Conservation (phyloP, 1,284 basidiomycete species). For the Mycosarcoma maydis region DNA sequence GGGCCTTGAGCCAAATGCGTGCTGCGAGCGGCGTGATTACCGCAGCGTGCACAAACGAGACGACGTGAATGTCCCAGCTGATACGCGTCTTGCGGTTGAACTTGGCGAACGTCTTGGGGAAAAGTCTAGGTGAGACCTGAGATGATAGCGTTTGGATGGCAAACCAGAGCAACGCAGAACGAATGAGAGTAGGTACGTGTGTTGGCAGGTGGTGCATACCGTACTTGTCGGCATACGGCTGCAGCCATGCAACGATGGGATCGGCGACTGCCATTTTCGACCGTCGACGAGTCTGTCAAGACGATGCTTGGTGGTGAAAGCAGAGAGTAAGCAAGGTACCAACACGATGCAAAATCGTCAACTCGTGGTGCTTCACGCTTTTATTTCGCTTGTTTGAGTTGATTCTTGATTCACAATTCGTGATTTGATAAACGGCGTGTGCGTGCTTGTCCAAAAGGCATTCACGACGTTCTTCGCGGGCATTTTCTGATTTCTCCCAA, state of each 20-base stretch:
- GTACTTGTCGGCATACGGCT: conserved; percentile 49
- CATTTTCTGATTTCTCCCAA: no score
- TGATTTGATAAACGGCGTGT: conserved; percentile 5
- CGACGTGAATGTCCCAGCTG: conserved; percentile 67
- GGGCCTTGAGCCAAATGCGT: conserved; percentile 49
- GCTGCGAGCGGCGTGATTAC: conserved; percentile 56
- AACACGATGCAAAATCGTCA: no score
- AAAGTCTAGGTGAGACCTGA: conserved; percentile 56
- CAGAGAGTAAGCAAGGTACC: no score
- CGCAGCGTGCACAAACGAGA: conserved; percentile 58
- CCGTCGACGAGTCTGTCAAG: no score
- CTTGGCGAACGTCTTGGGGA: conserved; percentile 60
- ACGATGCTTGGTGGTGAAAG: not conserved
- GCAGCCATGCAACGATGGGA: conserved; percentile 36
- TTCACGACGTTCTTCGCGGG: no score
- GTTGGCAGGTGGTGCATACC: conserved; percentile 58
- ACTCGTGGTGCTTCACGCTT: no score
- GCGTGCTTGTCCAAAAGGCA: no score
- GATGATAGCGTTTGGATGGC: conserved; percentile 62
- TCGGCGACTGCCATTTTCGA: conserved; percentile 21
- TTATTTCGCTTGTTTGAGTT: no score
- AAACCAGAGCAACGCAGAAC: conserved; percentile 60
- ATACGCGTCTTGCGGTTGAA: conserved; percentile 57
- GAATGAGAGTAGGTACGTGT: conserved; percentile 59
- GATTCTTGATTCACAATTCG: no score